Conservation (phyloP, 1,284 basidiomycete species). For the Melampsora americana region DNA sequence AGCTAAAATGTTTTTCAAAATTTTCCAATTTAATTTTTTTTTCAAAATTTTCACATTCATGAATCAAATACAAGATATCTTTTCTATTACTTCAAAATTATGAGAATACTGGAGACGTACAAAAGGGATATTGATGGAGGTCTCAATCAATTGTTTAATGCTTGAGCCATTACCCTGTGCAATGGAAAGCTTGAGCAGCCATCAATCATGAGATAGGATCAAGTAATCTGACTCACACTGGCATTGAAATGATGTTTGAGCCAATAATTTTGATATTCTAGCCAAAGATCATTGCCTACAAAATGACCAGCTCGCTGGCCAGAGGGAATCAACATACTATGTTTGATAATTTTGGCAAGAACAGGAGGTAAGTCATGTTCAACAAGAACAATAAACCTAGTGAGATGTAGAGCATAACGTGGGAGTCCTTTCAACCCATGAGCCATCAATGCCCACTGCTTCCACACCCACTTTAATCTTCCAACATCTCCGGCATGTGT, state of each 20-base stretch:
- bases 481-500: slow-evolving; percentile 9
- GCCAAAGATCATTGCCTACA: too few relatives aligned
- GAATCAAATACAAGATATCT: background rate
- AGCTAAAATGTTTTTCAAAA: background rate
- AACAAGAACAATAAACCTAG: background rate
- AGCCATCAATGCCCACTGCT: slow-evolving; percentile 9
- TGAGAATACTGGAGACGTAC: background rate
- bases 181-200: too few relatives aligned
- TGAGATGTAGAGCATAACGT: background rate
- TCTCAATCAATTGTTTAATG: too few relatives aligned
- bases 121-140: background rate
- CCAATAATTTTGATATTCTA: too few relatives aligned
- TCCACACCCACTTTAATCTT: background rate
- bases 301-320: background rate
- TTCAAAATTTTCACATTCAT: background rate
- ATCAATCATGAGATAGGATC: background rate
- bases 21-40: too few relatives aligned
- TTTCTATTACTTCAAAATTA: background rate
- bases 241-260: too few relatives aligned
- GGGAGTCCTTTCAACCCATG: background rate
- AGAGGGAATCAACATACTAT: background rate
- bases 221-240: background rate
- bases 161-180: background rate
- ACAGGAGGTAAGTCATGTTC: background rate
- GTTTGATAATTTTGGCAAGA: background rate